Evolutionary conservation across 176 grass and related monocot genomes (phyloP), one percentile per base, ranked within the genome.

Genomic region (Juncus effusus): DNA sequence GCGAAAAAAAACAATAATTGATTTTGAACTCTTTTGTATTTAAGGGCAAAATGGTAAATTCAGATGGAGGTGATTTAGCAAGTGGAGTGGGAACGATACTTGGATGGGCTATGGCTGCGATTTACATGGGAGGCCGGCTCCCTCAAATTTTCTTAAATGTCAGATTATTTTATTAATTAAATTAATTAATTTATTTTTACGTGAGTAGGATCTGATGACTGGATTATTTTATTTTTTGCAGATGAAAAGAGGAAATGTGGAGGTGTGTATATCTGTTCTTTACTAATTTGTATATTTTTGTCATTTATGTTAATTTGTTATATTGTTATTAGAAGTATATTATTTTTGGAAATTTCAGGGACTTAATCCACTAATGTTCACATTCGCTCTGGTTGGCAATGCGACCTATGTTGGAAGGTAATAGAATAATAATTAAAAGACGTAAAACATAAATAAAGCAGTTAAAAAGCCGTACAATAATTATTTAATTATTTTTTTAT

Each of bases 121-220:
- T 99, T 61, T 99, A 93, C 64, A 89, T 93, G 85, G 94, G 94
- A 38, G 94, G 88, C 38, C 85, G 94, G 14, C 76, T 99, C 72
- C 94, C 94, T 57, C 88, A 97, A 56, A 97, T 97, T 44, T 92
- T 64, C 36, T 84, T 97, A 77, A 97, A 97, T 69, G 94, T 97
- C 59, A 93, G 81, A 78, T 54, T 12, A 59, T 3, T 37, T 8
- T 40, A 51, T 62, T 62, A 49, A 12, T 38, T 7, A 62, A 36
- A 14, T 74, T 52, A 7, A 13, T 51, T 50, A 49, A 59, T 12
- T 19, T 44, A 37, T 7, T 60, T 55, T 74, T 47, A 12, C 42
- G 53, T 58, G 13, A 14, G 42, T 14, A 10, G 37, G 14, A 38
- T 39, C 56, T 64, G 61, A 63, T 64, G 61, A 63, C 40, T 13